Evolutionary conservation across 129 eudicot genomes (phyloP).

Genomic region (Chrysanthemum seticuspe): DNA sequence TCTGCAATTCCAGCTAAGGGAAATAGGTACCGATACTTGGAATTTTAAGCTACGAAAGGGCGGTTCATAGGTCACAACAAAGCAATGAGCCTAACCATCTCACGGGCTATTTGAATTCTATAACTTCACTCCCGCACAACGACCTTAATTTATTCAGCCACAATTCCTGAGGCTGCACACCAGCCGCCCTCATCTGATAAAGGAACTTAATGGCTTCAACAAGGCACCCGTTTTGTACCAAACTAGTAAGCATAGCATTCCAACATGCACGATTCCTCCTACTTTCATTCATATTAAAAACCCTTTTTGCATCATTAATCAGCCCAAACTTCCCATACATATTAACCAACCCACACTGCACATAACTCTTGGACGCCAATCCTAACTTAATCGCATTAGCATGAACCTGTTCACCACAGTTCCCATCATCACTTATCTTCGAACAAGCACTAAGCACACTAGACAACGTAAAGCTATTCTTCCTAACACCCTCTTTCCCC

Average conservation of each 20-base stretch:
- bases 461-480: conserved; percentile 62
- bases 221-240: conserved; percentile 45
- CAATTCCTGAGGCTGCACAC: conserved; percentile 50
- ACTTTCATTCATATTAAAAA: conserved; percentile 35
- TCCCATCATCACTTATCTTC: conserved; percentile 44
- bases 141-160: conserved; percentile 49
- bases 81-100: neutral
- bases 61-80: too few relatives aligned
- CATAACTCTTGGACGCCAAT: conserved; percentile 47
- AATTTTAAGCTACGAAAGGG: too few relatives aligned
- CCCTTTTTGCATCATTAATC: conserved; percentile 54
- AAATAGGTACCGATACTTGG: too few relatives aligned
- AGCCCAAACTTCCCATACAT: conserved; percentile 75
- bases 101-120: conserved; percentile 17
- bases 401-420: conserved; percentile 74
- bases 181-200: conserved; percentile 68
- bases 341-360: conserved; percentile 69
- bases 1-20: too few relatives aligned
- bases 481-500: conserved; percentile 66
- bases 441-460: conserved; percentile 81
- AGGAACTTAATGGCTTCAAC: conserved; percentile 64
- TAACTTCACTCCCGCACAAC: conserved; percentile 41
- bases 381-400: conserved; percentile 64
- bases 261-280: conserved; percentile 57
- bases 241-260: conserved; percentile 65